A percentile compares a stretch with the other conserved stretches of the same genome.
phyloP scores from a whole-genome alignment of 345 rosid species.

The Ceriops zippeliana region DNA sequence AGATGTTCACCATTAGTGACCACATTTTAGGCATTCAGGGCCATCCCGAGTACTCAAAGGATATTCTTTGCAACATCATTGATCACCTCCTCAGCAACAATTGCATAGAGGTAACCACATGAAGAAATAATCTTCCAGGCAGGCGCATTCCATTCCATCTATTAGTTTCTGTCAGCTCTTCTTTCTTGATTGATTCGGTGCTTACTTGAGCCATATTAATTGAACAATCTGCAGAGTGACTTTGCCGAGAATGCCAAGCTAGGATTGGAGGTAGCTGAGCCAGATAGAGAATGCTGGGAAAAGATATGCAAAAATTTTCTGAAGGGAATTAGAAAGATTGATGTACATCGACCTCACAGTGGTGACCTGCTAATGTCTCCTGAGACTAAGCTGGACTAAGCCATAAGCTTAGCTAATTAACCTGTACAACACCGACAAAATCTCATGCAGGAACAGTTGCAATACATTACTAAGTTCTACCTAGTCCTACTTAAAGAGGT shows the following conservation, averaged over 20 bases:
- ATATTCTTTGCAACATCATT: slow-evolving; percentile 61
- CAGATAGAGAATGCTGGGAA: slow-evolving; percentile 52
- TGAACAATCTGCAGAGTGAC: slow-evolving; percentile 30
- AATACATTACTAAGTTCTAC: too few relatives aligned
- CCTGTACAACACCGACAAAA: too few relatives aligned
- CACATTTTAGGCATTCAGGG: slow-evolving; percentile 89
- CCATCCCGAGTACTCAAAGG: slow-evolving; percentile 85
- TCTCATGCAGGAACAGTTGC: too few relatives aligned
- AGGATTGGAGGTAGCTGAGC: slow-evolving; percentile 47
- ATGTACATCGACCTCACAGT: not conserved
- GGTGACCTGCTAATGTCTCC: too few relatives aligned
- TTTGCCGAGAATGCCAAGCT: slow-evolving; percentile 45
- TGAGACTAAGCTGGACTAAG: too few relatives aligned
- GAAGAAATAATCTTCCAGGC: not conserved
- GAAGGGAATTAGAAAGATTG: slow-evolving; percentile 19
- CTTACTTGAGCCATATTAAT: not conserved
- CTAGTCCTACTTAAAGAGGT: too few relatives aligned
- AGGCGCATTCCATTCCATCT: too few relatives aligned
- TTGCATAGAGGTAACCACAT: slow-evolving; percentile 46
- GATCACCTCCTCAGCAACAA: slow-evolving; percentile 64
- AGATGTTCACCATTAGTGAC: slow-evolving; percentile 56
- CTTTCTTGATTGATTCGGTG: not conserved
- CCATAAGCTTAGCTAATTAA: too few relatives aligned
- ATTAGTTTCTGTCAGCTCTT: too few relatives aligned
- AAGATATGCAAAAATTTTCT: slow-evolving; percentile 62